phyloP scores from a whole-genome alignment of 805 yeast species.

The Yarrowia sp. region DNA sequence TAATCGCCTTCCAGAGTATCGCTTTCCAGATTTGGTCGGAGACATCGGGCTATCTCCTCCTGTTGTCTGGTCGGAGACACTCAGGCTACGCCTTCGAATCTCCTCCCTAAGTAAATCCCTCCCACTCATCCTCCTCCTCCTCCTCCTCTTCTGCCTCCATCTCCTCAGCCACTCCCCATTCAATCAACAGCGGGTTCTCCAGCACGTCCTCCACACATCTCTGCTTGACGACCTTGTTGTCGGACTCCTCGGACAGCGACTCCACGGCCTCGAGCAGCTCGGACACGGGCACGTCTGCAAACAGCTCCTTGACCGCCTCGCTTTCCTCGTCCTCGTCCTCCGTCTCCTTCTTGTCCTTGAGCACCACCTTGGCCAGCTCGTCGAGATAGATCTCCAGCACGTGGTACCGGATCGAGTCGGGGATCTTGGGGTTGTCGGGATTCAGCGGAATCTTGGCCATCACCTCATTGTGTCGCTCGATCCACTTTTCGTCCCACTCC shows the following conservation, averaged over 20 bases:
- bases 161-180: constrained; percentile 61
- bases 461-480: constrained; percentile 52
- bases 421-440: constrained; percentile 64
- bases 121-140: constrained; percentile 45
- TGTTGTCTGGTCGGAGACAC: neutral
- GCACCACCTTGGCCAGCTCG: constrained; percentile 75
- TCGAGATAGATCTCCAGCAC: constrained; percentile 82
- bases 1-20: too few relatives aligned
- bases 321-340: constrained; percentile 44
- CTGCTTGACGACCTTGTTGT: constrained; percentile 67
- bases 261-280: constrained; percentile 67
- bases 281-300: constrained; percentile 60
- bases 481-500: constrained; percentile 61
- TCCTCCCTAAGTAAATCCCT: neutral
- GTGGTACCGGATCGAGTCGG: constrained; percentile 84
- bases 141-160: constrained; percentile 43
- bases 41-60: too few relatives aligned
- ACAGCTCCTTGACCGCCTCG: constrained; percentile 48
- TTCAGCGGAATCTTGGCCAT: constrained; percentile 53
- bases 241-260: constrained; percentile 56
- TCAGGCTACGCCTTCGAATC: neutral
- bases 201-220: constrained; percentile 72
- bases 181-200: constrained; percentile 64
- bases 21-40: too few relatives aligned
- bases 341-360: constrained; percentile 54